A percentile compares a stretch with the other conserved stretches of the same genome.
Conservation (phyloP, 139 green algal species). For the Ulvella scutata region DNA sequence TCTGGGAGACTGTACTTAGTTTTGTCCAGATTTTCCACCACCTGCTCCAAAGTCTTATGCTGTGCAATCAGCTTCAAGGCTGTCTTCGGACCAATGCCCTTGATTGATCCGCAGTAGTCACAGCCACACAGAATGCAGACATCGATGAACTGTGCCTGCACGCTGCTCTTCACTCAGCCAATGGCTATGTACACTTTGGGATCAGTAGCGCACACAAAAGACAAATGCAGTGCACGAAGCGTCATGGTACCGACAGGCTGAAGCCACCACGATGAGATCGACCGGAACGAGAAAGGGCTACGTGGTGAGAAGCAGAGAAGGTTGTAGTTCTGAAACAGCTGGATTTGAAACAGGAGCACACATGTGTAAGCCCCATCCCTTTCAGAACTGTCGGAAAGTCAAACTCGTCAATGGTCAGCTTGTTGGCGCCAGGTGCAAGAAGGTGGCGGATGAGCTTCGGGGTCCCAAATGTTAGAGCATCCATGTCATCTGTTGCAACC, state of each 20-base stretch:
- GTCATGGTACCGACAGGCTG: neutral
- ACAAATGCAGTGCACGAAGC: neutral
- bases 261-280: neutral
- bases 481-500: slow-evolving; percentile 95
- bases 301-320: too few species aligned
- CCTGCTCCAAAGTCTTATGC: slow-evolving; percentile 22
- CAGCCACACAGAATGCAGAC: slow-evolving; percentile 98
- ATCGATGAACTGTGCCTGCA: slow-evolving; percentile 86
- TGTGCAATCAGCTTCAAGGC: slow-evolving; percentile 63
- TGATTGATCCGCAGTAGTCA: slow-evolving; percentile 85
- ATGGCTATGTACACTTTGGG: too few species aligned
- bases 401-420: slow-evolving; percentile 75
- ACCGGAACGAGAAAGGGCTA: too few species aligned
- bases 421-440: slow-evolving; percentile 64
- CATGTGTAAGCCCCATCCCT: slow-evolving; percentile 34
- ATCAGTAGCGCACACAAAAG: too few species aligned
- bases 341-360: too few species aligned
- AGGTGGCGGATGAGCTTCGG: slow-evolving; percentile 75
- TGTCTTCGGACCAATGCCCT: slow-evolving; percentile 51
- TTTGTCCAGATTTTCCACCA: slow-evolving; percentile 19
- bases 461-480: slow-evolving; percentile 86
- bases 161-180: too few species aligned
- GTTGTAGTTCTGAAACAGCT: too few species aligned
- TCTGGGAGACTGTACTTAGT: slow-evolving; percentile 65
- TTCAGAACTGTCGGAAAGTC: slow-evolving; percentile 46